Base-by-base conservation (phyloP, 495 filamentous ascomycete genomes). In the Penicillium roqueforti region DNA sequence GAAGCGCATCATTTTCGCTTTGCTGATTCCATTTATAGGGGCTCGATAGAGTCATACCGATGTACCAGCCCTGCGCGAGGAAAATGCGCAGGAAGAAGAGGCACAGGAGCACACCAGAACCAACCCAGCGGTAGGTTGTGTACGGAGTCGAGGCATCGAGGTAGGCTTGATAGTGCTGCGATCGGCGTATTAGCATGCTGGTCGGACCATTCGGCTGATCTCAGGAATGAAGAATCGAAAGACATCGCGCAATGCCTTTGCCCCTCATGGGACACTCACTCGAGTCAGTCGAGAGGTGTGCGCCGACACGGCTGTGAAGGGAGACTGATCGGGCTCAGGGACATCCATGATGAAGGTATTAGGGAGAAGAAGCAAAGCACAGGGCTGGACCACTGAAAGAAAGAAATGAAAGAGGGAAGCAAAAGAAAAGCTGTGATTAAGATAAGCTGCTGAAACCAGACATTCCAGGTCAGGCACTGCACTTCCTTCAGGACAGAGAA, bases 21-120 rank as follows among this genome's bases (percentile, higher is more conserved):
- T 45, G 40, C 36, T 14, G 6, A 22, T 23, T 25, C 25, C 20
- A 22, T 28, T 14, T 18, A 10, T 7, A 22, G 20, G 20, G 41
- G 13, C 10, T 29, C 16, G 6, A 39, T 31, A 3, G 16, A 53
- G 16, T 59, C 85, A 57, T 80, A 97, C 92, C 92, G 52, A 98
- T 97, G 63, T 98, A 98, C 93, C 93, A 98, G 67, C 93, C 93
- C 76, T 96, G 91, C 44, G 91, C 88, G 18, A 95, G 51, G 59
- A 98, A 75, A 61, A 98, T 92, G 59, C 93, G 84, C 54, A 92
- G 65, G 68, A 92, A 90, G 81, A 98, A 97, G 50, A 89, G 14
- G 51, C 87, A 47, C 50, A 97, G 81, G 23, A 87, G 77, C 9
- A 83, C 81, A 20, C 62, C 86, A 16, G 91, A 95, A 70, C 86